Percentiles rank a stretch among this genome's conserved stretches.
Conservation (phyloP, 371 early-diverging fungal genomes). For the Syncephalis fuscata region DNA sequence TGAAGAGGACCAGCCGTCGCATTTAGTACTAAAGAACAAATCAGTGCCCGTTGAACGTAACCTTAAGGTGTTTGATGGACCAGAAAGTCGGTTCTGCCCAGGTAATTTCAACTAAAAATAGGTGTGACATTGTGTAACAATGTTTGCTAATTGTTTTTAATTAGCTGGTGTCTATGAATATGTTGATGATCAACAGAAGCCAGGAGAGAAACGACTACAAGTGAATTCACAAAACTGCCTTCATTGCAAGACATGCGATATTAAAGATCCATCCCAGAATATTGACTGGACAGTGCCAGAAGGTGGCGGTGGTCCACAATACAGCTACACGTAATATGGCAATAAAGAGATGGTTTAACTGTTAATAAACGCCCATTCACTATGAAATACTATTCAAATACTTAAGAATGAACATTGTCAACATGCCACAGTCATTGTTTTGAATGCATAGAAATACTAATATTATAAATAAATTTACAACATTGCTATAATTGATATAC, state of each 20-base stretch:
- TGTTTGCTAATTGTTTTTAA: not conserved
- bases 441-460: too few species aligned
- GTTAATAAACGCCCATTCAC: too few species aligned
- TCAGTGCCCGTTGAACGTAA: constrained; percentile 67
- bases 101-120: constrained; percentile 20
- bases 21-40: constrained; percentile 59
- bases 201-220: constrained; percentile 80
- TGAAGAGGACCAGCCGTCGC: constrained; percentile 90
- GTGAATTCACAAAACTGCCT: constrained; percentile 97
- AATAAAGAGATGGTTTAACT: too few species aligned
- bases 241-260: constrained; percentile 99
- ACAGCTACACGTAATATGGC: constrained; percentile 5
- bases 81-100: constrained; percentile 95
- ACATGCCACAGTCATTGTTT: too few species aligned
- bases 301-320: constrained; percentile 84
- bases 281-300: constrained; percentile 99
- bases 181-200: constrained; percentile 73
- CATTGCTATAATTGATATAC: too few species aligned
- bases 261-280: constrained; percentile 97
- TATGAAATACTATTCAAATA: too few species aligned
- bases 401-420: too few species aligned
- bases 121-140: constrained; percentile 1
- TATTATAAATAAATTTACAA: too few species aligned
- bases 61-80: constrained; percentile 77
- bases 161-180: constrained; percentile 96